Evolutionary conservation across 768 basidiomycete genomes (phyloP).

Genomic region (Filobasidium floriforme): DNA sequence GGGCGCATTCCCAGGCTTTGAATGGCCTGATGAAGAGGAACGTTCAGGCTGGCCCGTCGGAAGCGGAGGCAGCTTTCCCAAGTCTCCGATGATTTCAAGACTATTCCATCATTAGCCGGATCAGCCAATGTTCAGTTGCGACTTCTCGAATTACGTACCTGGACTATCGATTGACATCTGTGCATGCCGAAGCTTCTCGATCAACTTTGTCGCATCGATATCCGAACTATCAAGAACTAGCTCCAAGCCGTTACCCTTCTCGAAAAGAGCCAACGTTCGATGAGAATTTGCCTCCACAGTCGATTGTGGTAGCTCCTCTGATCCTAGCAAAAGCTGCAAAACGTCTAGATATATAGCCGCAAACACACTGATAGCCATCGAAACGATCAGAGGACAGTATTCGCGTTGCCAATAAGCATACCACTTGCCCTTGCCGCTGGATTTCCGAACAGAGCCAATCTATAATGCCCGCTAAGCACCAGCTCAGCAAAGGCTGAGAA

Average conservation of each 20-base stretch:
- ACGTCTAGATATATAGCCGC: slow-evolving; percentile 38
- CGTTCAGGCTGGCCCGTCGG: too few species aligned
- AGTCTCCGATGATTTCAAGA: too few species aligned
- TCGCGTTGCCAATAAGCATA: too few species aligned
- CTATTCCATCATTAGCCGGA: too few species aligned
- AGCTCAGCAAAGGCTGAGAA: slow-evolving; percentile 46
- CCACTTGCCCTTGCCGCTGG: slow-evolving; percentile 41
- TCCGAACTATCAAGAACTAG: slow-evolving; percentile 31
- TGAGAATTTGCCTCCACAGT: slow-evolving; percentile 27
- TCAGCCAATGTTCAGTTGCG: too few species aligned
- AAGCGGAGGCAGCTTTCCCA: too few species aligned
- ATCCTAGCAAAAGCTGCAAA: slow-evolving; percentile 32
- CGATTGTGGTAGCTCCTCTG: slow-evolving; percentile 29
- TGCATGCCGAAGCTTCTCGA: slow-evolving; percentile 13
- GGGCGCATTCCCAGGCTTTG: too few species aligned
- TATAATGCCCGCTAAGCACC: slow-evolving; percentile 45
- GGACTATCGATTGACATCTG: background rate
- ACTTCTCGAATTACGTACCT: too few species aligned
- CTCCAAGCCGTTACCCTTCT: slow-evolving; percentile 25
- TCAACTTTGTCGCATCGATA: slow-evolving; percentile 29
- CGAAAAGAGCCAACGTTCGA: slow-evolving; percentile 25
- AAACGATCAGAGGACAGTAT: background rate
- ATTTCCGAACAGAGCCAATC: slow-evolving; percentile 43
- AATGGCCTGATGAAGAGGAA: too few species aligned
- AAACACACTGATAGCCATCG: slow-evolving; percentile 23